A percentile compares a stretch with the other conserved stretches of the same genome.
Evolutionary conservation across 257 asterid species (phyloP).

Genomic region (Plantago ovata): DNA sequence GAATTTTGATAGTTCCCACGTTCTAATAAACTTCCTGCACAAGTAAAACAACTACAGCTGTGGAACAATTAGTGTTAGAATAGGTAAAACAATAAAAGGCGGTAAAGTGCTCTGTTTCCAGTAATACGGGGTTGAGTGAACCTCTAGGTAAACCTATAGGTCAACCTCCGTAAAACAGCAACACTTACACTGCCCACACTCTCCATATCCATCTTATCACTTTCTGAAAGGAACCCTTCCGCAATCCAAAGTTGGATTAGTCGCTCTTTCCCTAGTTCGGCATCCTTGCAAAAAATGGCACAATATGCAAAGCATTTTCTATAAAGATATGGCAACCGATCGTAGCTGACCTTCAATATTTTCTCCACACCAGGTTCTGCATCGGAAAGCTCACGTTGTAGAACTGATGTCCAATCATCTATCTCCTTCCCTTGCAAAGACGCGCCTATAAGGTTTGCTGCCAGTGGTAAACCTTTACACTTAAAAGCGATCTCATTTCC

Average conservation of each 20-base stretch:
- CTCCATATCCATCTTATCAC: slow-evolving; percentile 8
- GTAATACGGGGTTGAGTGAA: too few species aligned
- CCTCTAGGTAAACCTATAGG: too few species aligned
- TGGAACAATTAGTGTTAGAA: too few species aligned
- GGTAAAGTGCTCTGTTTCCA: too few species aligned
- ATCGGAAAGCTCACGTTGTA: slow-evolving; percentile 4
- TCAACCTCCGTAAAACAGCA: too few species aligned
- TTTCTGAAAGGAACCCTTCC: slow-evolving; percentile 1
- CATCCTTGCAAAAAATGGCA: background rate
- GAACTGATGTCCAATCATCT: slow-evolving; percentile 10
- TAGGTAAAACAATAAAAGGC: too few species aligned
- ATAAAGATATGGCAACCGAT: background rate
- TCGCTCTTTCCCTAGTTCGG: background rate
- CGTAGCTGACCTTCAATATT: background rate
- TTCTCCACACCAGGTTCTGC: background rate
- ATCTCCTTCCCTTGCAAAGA: background rate
- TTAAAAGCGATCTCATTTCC: background rate
- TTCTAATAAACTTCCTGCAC: too few species aligned
- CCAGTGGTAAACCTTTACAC: slow-evolving; percentile 12
- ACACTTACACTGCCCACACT: too few species aligned
- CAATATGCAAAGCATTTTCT: slow-evolving; percentile 1
- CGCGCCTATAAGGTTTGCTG: slow-evolving; percentile 8
- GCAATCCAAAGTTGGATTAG: slow-evolving; percentile 24
- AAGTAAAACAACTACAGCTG: too few species aligned
- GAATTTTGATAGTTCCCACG: too few species aligned